Conservation (phyloP, 2,329 filamentous ascomycete genomes). For the Trichoderma sp. region DNA sequence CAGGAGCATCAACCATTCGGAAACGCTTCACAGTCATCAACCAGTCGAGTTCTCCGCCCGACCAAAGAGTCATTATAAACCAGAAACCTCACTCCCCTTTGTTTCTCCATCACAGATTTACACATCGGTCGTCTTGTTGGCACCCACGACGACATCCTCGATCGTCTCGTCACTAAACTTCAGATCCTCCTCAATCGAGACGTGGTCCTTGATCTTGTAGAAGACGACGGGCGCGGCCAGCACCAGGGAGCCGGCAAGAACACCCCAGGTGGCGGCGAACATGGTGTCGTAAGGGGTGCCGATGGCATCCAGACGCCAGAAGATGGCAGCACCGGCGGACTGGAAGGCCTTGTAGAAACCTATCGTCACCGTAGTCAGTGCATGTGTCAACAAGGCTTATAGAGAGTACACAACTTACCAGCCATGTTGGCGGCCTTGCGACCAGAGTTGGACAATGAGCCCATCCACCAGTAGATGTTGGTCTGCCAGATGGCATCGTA, state of each 20-base stretch:
- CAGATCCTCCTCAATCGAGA: slow-evolving; percentile 78
- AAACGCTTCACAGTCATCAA: slow-evolving; percentile 25
- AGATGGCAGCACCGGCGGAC: slow-evolving; percentile 67
- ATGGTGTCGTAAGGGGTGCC: slow-evolving; percentile 65
- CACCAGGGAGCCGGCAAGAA: slow-evolving; percentile 72
- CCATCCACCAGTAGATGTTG: slow-evolving; percentile 73
- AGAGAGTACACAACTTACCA: slow-evolving; percentile 53
- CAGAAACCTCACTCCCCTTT: not conserved
- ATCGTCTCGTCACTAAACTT: slow-evolving; percentile 82
- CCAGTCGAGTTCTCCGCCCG: not conserved
- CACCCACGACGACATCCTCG: slow-evolving; percentile 49
- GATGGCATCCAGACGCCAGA: slow-evolving; percentile 42
- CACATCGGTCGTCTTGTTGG: slow-evolving; percentile 43
- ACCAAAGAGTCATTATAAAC: slow-evolving; percentile 12
- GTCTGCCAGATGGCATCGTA: slow-evolving; percentile 88
- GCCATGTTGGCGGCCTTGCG: slow-evolving; percentile 88
- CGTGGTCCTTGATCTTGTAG: slow-evolving; percentile 77
- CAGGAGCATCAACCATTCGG: slow-evolving; percentile 14
- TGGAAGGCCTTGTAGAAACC: slow-evolving; percentile 74
- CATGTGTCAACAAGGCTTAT: not conserved
- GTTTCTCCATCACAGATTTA: not conserved
- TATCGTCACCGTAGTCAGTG: slow-evolving; percentile 39
- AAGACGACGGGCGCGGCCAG: slow-evolving; percentile 79
- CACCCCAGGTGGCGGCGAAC: slow-evolving; percentile 72
- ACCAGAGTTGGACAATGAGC: slow-evolving; percentile 86